These are phyloP conservation scores for Macrolepiota albuminosa DNA, from an alignment of 768 basidiomycete species.

Conservation along the genomic window DNA sequence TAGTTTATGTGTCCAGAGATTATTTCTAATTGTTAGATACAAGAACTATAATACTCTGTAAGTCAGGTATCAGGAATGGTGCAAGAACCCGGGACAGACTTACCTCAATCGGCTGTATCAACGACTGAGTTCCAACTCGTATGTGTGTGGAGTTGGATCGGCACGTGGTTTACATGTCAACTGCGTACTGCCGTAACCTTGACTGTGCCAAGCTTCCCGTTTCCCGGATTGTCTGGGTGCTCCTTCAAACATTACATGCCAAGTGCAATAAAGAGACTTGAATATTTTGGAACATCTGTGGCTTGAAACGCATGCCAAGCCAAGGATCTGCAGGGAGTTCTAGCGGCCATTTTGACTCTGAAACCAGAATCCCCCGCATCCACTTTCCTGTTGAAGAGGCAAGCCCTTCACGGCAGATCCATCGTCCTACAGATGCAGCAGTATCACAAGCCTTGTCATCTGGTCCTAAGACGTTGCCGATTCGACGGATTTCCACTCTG, in stretches of 20 bases:
- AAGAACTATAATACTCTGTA: no score
- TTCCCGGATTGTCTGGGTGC: not conserved
- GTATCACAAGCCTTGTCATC: slow-evolving; percentile 3
- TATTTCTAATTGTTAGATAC: not conserved
- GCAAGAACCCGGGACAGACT: no score
- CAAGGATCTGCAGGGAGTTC: slow-evolving; percentile 11
- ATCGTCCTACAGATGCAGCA: slow-evolving; percentile 5
- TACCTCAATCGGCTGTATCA: no score
- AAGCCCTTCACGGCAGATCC: slow-evolving; percentile 6
- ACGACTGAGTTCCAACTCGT: no score
- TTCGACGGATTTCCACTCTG: slow-evolving; percentile 9
- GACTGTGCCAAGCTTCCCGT: not conserved
- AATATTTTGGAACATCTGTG: not conserved
- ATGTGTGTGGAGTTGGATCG: not conserved
- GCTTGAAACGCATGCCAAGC: slow-evolving; percentile 6
- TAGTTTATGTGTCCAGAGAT: not conserved
- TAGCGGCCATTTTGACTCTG: slow-evolving; percentile 11
- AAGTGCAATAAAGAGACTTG: not conserved
- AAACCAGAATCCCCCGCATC: slow-evolving; percentile 15
- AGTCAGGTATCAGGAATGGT: no score
- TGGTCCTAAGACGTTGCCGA: slow-evolving; percentile 4
- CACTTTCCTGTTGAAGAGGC: slow-evolving; percentile 15
- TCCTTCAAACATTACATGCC: not conserved
- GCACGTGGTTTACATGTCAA: not conserved
- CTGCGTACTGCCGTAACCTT: not conserved